Percentiles rank a stretch among this genome's conserved stretches.
Evolutionary conservation across 495 filamentous ascomycete species (phyloP).

Genomic region (Penicillium pancosmium): DNA sequence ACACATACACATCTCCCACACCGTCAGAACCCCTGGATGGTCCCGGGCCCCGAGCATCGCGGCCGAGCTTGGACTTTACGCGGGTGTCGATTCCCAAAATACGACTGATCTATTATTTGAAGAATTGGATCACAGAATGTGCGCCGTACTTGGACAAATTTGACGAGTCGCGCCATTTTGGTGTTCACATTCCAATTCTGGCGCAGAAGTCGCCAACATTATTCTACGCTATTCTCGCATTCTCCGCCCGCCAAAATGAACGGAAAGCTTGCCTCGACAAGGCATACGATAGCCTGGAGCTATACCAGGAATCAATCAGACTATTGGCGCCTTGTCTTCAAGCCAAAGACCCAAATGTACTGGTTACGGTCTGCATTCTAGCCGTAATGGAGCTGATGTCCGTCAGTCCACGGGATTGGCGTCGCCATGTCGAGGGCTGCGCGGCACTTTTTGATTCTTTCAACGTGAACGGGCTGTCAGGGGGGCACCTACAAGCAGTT

Average conservation of each 20-base stretch:
- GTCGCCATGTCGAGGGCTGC: conserved; percentile 45
- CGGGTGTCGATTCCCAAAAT: conserved; percentile 32
- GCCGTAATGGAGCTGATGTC: conserved; percentile 48
- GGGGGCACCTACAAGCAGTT: conserved; percentile 38
- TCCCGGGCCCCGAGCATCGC: conserved; percentile 10
- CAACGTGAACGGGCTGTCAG: conserved; percentile 37
- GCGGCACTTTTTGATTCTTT: conserved; percentile 41
- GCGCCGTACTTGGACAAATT: conserved; percentile 47
- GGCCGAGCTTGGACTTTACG: conserved; percentile 31
- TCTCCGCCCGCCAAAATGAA: conserved; percentile 40
- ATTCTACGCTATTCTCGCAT: conserved; percentile 40
- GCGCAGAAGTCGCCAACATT: conserved; percentile 36
- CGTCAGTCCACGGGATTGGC: conserved; percentile 41
- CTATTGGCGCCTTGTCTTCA: conserved; percentile 32
- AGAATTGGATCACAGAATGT: conserved; percentile 36
- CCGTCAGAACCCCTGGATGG: conserved; percentile 22
- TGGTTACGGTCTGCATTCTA: conserved; percentile 34
- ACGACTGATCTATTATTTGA: conserved; percentile 29
- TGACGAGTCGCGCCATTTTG: conserved; percentile 37
- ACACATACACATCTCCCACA: conserved; percentile 22
- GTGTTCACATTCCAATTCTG: conserved; percentile 37
- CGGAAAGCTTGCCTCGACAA: conserved; percentile 35
- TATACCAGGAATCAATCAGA: conserved; percentile 42
- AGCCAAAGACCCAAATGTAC: conserved; percentile 35
- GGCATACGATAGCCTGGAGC: conserved; percentile 38